Percentiles rank a stretch among this genome's conserved stretches.
phyloP scores from a whole-genome alignment of 768 basidiomycete species.

The Cystofilobasidium bisporidii region DNA sequence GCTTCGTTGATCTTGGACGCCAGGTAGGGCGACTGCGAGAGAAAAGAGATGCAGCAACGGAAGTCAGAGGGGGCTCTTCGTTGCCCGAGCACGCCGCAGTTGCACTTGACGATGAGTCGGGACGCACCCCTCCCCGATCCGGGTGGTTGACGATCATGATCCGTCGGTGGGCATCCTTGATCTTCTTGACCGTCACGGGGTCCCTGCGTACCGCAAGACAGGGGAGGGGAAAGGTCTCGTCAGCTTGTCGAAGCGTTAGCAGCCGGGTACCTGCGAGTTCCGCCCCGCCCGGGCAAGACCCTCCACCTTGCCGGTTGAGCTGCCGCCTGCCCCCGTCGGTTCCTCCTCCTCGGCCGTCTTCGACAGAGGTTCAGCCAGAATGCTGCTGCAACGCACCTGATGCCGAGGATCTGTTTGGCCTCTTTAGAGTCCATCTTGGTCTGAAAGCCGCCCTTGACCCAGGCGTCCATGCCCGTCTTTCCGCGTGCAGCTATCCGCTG shows the following conservation, averaged over 20 bases:
- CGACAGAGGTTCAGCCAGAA: too few species aligned
- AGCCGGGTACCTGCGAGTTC: too few species aligned
- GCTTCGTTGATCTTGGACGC: conserved; percentile 99
- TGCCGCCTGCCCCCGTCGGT: too few species aligned
- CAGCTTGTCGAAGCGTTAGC: too few species aligned
- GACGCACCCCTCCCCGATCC: conserved; percentile 67
- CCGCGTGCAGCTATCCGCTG: conserved; percentile 3
- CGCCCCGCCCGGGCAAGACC: too few species aligned
- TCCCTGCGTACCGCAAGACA: conserved; percentile 50
- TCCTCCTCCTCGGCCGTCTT: too few species aligned
- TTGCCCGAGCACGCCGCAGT: too few species aligned
- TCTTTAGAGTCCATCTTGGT: conserved; percentile 93
- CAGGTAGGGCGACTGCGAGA: conserved; percentile 74
- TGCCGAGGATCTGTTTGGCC: conserved; percentile 78
- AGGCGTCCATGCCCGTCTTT: conserved; percentile 54
- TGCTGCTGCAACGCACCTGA: conserved; percentile 89
- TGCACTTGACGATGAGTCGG: neutral
- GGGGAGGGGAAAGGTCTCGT: neutral
- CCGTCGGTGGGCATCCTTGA: conserved; percentile 91
- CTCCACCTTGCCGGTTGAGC: neutral
- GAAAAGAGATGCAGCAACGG: too few species aligned
- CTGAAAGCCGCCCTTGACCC: conserved; percentile 88
- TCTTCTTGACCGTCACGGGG: conserved; percentile 56
- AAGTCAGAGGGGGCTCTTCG: too few species aligned
- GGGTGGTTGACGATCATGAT: conserved; percentile 99